phyloP scores from a whole-genome alignment of 768 basidiomycete genomes.

The Gloeophyllum trabeum region DNA sequence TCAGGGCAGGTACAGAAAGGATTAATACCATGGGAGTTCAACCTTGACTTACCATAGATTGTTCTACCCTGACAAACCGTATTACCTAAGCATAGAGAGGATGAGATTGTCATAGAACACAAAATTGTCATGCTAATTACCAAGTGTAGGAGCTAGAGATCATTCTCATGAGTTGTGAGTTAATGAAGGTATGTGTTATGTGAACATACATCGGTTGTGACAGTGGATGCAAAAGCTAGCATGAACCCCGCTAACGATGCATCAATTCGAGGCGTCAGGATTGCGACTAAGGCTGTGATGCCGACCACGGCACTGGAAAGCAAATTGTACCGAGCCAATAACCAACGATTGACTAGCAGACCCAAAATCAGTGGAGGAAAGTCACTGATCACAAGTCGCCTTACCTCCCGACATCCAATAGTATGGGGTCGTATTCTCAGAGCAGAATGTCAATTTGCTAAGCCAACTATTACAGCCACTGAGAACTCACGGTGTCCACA shows the following conservation, averaged over 20 bases:
- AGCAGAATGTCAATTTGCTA: not conserved
- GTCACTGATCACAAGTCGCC: conserved; percentile 8
- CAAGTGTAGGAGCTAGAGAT: not conserved
- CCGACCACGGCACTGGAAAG: conserved; percentile 65
- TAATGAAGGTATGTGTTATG: too few species aligned
- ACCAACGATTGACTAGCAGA: conserved; percentile 77
- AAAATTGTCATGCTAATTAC: not conserved
- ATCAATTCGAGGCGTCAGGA: conserved; percentile 59
- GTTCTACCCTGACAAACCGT: conserved; percentile 83
- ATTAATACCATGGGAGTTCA: not conserved
- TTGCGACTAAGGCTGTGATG: conserved; percentile 53
- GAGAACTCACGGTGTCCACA: conserved; percentile 58
- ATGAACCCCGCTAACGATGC: conserved; percentile 83
- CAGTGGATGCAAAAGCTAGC: conserved; percentile 69
- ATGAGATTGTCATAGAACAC: not conserved
- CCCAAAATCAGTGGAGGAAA: not conserved
- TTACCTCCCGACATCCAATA: conserved; percentile 89
- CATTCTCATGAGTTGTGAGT: not conserved
- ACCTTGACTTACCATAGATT: conserved; percentile 62
- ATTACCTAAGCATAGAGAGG: conserved; percentile 32
- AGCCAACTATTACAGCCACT: not conserved
- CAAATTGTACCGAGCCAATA: conserved; percentile 79
- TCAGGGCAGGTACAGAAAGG: not conserved
- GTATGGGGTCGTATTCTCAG: conserved; percentile 63
- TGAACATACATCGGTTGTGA: conserved; percentile 54